These are phyloP conservation scores for Pseudozyma thailandica DNA, from an alignment of 1,284 basidiomycete genomes.

Conservation along the genomic window DNA sequence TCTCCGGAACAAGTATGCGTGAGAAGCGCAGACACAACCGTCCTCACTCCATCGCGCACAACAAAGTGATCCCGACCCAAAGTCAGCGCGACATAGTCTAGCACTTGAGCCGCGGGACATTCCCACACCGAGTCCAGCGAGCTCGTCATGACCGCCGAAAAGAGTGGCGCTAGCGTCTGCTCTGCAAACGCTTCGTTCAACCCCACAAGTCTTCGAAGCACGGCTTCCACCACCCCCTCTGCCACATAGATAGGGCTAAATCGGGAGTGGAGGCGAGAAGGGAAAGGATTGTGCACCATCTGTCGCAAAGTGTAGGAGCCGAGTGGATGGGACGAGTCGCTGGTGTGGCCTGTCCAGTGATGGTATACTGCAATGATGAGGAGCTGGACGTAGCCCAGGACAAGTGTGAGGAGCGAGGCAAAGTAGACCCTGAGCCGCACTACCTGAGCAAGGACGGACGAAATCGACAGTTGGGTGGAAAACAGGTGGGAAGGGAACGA, in stretches of 20 bases:
- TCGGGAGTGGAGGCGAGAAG: conserved; percentile 1
- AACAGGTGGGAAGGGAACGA: conserved; percentile 35
- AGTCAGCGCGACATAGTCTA: conserved; percentile 64
- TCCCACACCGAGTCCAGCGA: conserved; percentile 33
- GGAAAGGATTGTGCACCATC: conserved; percentile 26
- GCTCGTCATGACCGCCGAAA: conserved; percentile 62
- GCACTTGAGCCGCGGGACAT: conserved; percentile 59
- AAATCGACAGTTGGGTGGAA: conserved; percentile 5
- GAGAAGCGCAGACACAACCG: conserved; percentile 52
- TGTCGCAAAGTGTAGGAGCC: conserved; percentile 26
- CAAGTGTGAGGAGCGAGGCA: conserved; percentile 25
- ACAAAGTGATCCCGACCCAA: conserved; percentile 60
- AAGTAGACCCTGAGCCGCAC: conserved; percentile 12
- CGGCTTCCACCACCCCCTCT: conserved; percentile 11
- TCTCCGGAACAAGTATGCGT: conserved; percentile 9
- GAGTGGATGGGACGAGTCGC: conserved; percentile 48
- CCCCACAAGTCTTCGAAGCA: conserved; percentile 13
- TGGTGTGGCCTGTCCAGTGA: conserved; percentile 43
- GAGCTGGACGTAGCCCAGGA: conserved; percentile 59
- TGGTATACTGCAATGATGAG: conserved; percentile 55
- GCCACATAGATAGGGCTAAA: not conserved
- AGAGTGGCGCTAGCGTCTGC: conserved; percentile 54
- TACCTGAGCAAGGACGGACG: conserved; percentile 12
- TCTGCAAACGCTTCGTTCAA: conserved; percentile 40
- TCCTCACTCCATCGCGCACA: conserved; percentile 60